phyloP scores from a whole-genome alignment of 2,329 filamentous ascomycete species.

The Colletotrichum tofieldiae region DNA sequence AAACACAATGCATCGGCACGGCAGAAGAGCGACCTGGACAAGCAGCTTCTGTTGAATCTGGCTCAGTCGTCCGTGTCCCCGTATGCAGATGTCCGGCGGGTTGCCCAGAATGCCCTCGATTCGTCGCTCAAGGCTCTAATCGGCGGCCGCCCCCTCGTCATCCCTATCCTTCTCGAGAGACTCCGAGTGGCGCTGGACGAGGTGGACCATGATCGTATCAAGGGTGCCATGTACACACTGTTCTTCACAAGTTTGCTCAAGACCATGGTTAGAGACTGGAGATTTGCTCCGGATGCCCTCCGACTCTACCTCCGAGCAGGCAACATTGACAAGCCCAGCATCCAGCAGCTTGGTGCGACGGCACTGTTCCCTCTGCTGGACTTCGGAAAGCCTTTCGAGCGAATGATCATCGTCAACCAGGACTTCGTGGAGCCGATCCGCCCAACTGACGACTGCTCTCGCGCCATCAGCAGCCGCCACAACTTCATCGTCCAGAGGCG shows the following conservation, averaged over 20 bases:
- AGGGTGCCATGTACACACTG: slow-evolving; percentile 92
- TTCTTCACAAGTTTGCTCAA: slow-evolving; percentile 91
- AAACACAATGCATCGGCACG: slow-evolving; percentile 93
- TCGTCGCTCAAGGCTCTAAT: slow-evolving; percentile 93
- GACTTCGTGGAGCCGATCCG: slow-evolving; percentile 80
- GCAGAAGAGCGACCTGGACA: slow-evolving; percentile 92
- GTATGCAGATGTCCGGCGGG: slow-evolving; percentile 96
- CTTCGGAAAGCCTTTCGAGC: slow-evolving; percentile 90
- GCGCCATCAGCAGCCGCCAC: slow-evolving; percentile 76
- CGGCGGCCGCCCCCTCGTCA: slow-evolving; percentile 89
- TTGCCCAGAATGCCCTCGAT: slow-evolving; percentile 92
- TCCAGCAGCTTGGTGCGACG: slow-evolving; percentile 88
- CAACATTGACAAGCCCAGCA: slow-evolving; percentile 92
- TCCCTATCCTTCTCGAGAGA: slow-evolving; percentile 86
- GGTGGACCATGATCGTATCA: slow-evolving; percentile 91
- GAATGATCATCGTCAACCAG: slow-evolving; percentile 86
- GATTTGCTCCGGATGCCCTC: slow-evolving; percentile 92
- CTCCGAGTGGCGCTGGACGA: slow-evolving; percentile 84
- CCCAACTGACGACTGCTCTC: slow-evolving; percentile 75
- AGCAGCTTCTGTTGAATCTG: slow-evolving; percentile 85
- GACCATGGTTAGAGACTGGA: slow-evolving; percentile 93
- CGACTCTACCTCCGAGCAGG: slow-evolving; percentile 91
- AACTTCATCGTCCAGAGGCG: slow-evolving; percentile 83
- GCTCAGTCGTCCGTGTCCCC: slow-evolving; percentile 91
- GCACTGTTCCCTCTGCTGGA: slow-evolving; percentile 91